A percentile compares a stretch with the other conserved stretches of the same genome.
phyloP scores from a whole-genome alignment of 2,329 filamentous ascomycete species.

The Ophidiomyces ophidiicola region DNA sequence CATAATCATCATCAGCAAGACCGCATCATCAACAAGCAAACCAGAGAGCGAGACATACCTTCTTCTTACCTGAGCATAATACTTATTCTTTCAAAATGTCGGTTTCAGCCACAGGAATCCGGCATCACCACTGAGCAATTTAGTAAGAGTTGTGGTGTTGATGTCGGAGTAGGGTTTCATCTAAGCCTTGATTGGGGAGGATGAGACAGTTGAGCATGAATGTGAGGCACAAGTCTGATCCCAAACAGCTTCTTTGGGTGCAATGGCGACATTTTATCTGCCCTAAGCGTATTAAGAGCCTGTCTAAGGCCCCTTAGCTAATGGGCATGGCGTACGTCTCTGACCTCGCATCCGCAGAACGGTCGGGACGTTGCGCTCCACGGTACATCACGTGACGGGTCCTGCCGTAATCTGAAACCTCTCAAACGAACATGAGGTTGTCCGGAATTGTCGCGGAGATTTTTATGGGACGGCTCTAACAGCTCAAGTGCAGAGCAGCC shows the following conservation, averaged over 20 bases:
- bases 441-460: no score
- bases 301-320: no score
- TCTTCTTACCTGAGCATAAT: no score
- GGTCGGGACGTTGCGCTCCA: no score
- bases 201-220: constrained; percentile 10
- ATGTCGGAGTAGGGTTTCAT: constrained; percentile 11
- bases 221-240: not conserved
- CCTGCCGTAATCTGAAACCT: constrained; percentile 1
- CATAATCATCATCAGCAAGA: no score
- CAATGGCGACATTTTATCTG: not conserved
- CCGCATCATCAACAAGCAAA: no score
- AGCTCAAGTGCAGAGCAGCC: no score
- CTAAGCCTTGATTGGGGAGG: not conserved
- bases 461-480: no score
- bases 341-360: no score
- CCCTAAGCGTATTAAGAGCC: no score
- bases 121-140: not conserved
- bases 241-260: constrained; percentile 2
- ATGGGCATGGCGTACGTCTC: no score
- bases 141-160: constrained; percentile 4
- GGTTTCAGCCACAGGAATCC: constrained; percentile 7
- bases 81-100: not conserved
- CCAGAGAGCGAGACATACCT: no score
- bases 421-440: constrained; percentile 7
- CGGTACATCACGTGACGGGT: constrained; percentile 1